Evolutionary conservation across 768 basidiomycete genomes (phyloP).

Genomic region (Calocybe gangraenosa): DNA sequence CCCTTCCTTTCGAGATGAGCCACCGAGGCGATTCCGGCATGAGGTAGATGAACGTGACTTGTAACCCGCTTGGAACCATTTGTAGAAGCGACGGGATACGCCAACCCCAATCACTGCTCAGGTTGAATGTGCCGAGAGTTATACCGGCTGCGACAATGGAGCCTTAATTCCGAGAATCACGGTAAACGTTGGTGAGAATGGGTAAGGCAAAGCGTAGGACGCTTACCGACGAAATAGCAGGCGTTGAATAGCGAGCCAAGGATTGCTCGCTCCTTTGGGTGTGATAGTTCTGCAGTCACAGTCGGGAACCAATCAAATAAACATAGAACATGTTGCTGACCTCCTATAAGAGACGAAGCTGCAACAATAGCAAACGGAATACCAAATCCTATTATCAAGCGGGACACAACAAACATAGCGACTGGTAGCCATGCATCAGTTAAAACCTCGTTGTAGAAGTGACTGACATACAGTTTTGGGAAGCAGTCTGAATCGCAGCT

Average conservation of each 20-base stretch:
- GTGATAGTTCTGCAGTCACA: slow-evolving; percentile 46
- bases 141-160: slow-evolving; percentile 55
- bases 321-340: slow-evolving; percentile 16
- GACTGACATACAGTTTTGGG: slow-evolving; percentile 42
- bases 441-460: background rate
- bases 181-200: background rate
- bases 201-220: background rate
- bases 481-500: slow-evolving; percentile 40
- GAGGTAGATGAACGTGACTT: slow-evolving; percentile 51
- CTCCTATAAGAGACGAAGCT: slow-evolving; percentile 62
- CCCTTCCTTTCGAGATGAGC: slow-evolving; percentile 55
- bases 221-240: slow-evolving; percentile 53
- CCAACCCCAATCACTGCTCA: slow-evolving; percentile 61
- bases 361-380: slow-evolving; percentile 60
- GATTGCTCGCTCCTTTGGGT: slow-evolving; percentile 66
- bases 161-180: slow-evolving; percentile 24
- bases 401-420: slow-evolving; percentile 55
- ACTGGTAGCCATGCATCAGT: slow-evolving; percentile 28
- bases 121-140: slow-evolving; percentile 62
- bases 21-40: slow-evolving; percentile 65
- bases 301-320: background rate
- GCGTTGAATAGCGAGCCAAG: slow-evolving; percentile 63
- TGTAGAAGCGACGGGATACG: slow-evolving; percentile 66
- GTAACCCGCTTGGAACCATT: slow-evolving; percentile 46
- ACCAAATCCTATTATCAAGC: slow-evolving; percentile 54